Evolutionary conservation across 2,329 filamentous ascomycete genomes (phyloP), one percentile per base, ranked within the genome.

Genomic region (Aspergillus udagawae): DNA sequence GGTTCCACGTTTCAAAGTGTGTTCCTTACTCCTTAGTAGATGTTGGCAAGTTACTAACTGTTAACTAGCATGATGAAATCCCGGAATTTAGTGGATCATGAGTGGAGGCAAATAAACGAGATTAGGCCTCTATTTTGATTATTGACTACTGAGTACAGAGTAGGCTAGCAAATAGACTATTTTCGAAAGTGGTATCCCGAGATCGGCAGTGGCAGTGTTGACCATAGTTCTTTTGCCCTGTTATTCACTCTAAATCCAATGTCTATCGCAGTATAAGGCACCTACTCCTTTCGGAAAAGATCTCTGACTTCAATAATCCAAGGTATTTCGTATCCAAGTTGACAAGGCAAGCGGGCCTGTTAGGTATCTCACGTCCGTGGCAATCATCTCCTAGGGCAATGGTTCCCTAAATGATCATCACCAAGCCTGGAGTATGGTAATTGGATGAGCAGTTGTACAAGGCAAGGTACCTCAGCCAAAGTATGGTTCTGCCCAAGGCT

Each of bases 171-270:
- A 23, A 12, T 20, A 21, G 3, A 48, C 54, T 58, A 60, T 57
- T 41, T 50, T 56, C 57, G 50, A n/a, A 52, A 44, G 44, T 45
- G 42, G 8, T 53, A 60, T 59, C 63, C 67, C 63, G 63, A 66
- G 69, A 69, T 70, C 68, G 66, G 64, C 67, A 60, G 62, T 63
- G 60, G 63, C 60, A 63, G 62, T 66, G 68, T 65, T 38, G 25
- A 14, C 8, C 44, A 44, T 51, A n/a, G 7, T 49, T 45, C 10
- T 23, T 7, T 23, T 10, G 21, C 32, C 14, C 17, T 38, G 32
- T 3, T 38, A n/a, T 38, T 38, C 32, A 17, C 14, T 38, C 14
- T 17, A 7, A 38, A 38, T 17, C 14, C 3, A 38, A 38, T 17
- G 32, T 38, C 12, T 29, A 12, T 12, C 12, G 12, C 14, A 35